Evolutionary conservation across 2,329 filamentous ascomycete genomes (phyloP).

Genomic region (Chaetomiaceae sp.): DNA sequence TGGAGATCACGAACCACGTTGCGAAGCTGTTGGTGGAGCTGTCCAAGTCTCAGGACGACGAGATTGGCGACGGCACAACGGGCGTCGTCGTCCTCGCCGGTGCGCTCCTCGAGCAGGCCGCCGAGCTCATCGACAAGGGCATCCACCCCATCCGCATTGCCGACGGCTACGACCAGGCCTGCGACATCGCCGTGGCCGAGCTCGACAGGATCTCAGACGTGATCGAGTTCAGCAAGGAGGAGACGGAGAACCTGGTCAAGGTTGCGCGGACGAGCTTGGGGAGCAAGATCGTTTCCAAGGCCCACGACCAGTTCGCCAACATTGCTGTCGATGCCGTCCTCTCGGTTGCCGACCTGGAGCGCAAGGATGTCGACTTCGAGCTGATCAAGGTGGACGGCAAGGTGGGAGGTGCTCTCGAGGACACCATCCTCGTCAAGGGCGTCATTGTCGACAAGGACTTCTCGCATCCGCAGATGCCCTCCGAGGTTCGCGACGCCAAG

Average conservation of each 20-base stretch:
- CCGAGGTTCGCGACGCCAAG: constrained; percentile 91
- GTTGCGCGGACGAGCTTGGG: constrained; percentile 94
- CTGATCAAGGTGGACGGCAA: constrained; percentile 99
- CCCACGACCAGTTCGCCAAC: constrained; percentile 95
- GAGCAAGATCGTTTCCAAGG: constrained; percentile 98
- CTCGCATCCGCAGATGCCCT: constrained; percentile 98
- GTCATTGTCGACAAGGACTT: constrained; percentile 99
- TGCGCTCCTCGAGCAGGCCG: constrained; percentile 90
- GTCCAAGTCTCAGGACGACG: constrained; percentile 97
- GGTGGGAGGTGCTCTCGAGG: constrained; percentile 88
- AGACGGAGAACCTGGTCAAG: constrained; percentile 84
- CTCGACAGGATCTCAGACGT: constrained; percentile 90
- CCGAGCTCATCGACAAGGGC: constrained; percentile 98
- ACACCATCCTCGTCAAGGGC: constrained; percentile 91
- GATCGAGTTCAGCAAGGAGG: constrained; percentile 74
- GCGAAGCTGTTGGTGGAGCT: constrained; percentile 95
- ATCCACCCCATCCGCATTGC: constrained; percentile 99
- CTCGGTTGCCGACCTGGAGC: constrained; percentile 90
- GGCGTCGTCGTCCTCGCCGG: constrained; percentile 95
- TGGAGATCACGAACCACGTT: constrained; percentile 98
- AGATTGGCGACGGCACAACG: constrained; percentile 97
- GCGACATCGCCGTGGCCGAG: constrained; percentile 90
- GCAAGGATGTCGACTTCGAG: constrained; percentile 97
- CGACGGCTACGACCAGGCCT: constrained; percentile 95
- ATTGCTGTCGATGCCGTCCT: constrained; percentile 97